Evolutionary conservation across 371 early-diverging fungal genomes (phyloP), one percentile per base, ranked within the genome.

Genomic region (Rhizopus microsporus): DNA sequence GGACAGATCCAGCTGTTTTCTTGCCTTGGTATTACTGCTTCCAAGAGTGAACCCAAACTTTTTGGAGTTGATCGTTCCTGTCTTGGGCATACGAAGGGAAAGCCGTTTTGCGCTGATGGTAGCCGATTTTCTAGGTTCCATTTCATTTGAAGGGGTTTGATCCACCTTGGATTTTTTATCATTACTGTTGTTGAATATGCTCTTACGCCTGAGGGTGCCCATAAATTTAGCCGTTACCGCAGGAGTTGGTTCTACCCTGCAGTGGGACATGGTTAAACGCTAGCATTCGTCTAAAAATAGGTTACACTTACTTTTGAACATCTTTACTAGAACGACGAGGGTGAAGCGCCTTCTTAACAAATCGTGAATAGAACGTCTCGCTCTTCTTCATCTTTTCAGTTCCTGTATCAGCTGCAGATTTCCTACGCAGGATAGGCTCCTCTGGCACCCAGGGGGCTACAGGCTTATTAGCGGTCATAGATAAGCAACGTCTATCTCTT

Each of bases 121-220:
- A 31, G 62, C 62, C 3, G 57, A 58, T 38, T 58, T 66, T 7
- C 33, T 65, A 6, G 48, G n/a, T 39, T 40, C 38, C 4, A 31
- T 38, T 10, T 23, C 23, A 23, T 23, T 23, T 23, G 23, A 23
- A 23, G 23, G 23, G 2, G 8, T 17, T 9, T 42, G 39, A 2
- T 51, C 12, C 17, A 51, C 8, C 2, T 32, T 31, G 13, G 8
- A n/a, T 3, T 46, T 49, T 33, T 77, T 72, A 7, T 71, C 54
- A 47, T 69, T 72, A 31, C 62, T 69, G 38, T 65, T 67, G 16
- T 60, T 51, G 50, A 76, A 76, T 47, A 69, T 69, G 52, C 68
- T 76, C 52, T 71, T 77, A 44, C 74, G 71, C 39, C 74, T 69
- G 23, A 77, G 60, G 16, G 77, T 73, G 4, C 74, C 74, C 7